phyloP scores from a whole-genome alignment of 2,329 filamentous ascomycete species.

The Ceratocystis alfenasii region DNA sequence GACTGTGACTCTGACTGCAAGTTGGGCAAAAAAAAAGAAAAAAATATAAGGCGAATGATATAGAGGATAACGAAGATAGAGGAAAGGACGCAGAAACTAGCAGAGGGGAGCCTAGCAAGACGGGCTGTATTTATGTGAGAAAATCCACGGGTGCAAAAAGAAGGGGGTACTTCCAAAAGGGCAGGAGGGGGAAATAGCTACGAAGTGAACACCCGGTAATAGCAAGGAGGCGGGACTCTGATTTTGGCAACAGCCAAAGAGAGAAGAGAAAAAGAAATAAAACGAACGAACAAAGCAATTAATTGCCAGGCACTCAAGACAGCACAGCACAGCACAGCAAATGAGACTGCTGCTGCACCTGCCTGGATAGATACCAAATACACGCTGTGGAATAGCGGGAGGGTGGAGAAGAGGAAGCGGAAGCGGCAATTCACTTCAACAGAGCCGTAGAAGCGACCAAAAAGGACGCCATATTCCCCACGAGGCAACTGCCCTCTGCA shows the following conservation, averaged over 20 bases:
- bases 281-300: not conserved
- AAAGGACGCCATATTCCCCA: not conserved
- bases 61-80: slow-evolving; percentile 2
- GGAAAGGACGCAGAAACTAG: not conserved
- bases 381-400: not conserved
- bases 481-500: not conserved
- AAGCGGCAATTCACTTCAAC: not conserved
- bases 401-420: not conserved
- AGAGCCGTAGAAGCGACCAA: not conserved
- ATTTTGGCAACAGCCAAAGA: not conserved
- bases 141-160: not conserved
- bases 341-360: not conserved
- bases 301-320: not conserved
- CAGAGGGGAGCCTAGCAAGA: slow-evolving; percentile 4
- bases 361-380: not conserved
- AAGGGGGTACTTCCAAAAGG: not conserved
- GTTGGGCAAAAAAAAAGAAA: not conserved
- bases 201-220: not conserved
- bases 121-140: not conserved
- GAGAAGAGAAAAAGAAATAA: not conserved
- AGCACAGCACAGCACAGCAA: not conserved
- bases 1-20: not conserved
- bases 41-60: not conserved
- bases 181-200: not conserved
- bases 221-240: slow-evolving; percentile 8